Evolutionary conservation across 805 yeast genomes (phyloP).

Genomic region (Tetrapisispora taiwanensis): DNA sequence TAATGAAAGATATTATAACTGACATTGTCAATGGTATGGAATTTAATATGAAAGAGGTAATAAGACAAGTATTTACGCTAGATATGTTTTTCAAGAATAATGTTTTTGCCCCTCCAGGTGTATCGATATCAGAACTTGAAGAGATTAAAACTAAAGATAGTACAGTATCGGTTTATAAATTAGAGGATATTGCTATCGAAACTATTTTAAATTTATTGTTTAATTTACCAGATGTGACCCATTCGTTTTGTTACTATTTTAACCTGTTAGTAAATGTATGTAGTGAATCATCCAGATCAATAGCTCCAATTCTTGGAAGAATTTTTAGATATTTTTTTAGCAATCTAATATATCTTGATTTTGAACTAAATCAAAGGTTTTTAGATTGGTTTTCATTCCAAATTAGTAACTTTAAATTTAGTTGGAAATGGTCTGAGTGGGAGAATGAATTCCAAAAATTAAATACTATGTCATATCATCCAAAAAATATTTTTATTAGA

Average conservation of each 20-base stretch:
- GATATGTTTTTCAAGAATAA: constrained; percentile 57
- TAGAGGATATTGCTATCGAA: constrained; percentile 78
- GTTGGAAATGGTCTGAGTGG: constrained; percentile 97
- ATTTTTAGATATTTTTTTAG: constrained; percentile 70
- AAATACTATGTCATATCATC: constrained; percentile 44
- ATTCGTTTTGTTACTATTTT: constrained; percentile 62
- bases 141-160: constrained; percentile 27
- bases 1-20: constrained; percentile 58
- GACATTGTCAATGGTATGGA: constrained; percentile 69
- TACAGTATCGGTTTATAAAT: constrained; percentile 59
- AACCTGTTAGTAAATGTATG: constrained; percentile 75
- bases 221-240: constrained; percentile 51
- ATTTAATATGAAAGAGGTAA: constrained; percentile 73
- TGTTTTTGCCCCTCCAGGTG: constrained; percentile 54
- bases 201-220: constrained; percentile 65
- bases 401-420: constrained; percentile 78
- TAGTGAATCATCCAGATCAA: constrained; percentile 56
- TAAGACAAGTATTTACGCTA: constrained; percentile 63
- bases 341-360: constrained; percentile 52
- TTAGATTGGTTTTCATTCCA: constrained; percentile 86
- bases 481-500: constrained; percentile 56
- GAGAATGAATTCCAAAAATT: constrained; percentile 37
- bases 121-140: constrained; percentile 54
- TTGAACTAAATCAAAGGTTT: constrained; percentile 55
- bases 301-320: constrained; percentile 86